These are phyloP conservation scores for Neopestalotiopsis sp. DNA, from an alignment of 2,329 filamentous ascomycete genomes.

Conservation along the genomic window DNA sequence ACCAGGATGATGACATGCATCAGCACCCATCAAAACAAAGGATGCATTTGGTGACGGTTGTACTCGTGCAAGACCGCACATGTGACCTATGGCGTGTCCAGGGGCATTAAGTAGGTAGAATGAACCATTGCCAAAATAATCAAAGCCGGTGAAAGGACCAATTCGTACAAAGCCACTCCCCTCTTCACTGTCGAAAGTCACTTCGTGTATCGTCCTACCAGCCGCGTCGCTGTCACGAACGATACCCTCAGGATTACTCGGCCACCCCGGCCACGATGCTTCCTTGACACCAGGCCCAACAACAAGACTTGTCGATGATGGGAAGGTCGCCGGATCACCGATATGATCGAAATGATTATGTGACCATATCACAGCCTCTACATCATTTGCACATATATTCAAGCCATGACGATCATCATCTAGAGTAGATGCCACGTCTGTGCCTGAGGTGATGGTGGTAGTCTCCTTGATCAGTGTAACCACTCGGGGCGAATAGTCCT, in stretches of 20 bases:
- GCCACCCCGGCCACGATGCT: slow-evolving; percentile 26
- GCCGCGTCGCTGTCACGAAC: slow-evolving; percentile 30
- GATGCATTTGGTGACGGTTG: slow-evolving; percentile 15
- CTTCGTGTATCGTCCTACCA: slow-evolving; percentile 30
- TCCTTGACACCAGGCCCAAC: slow-evolving; percentile 39
- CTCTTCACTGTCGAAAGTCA: slow-evolving; percentile 28
- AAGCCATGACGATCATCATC: slow-evolving; percentile 18
- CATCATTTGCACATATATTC: not conserved
- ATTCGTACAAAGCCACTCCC: slow-evolving; percentile 11
- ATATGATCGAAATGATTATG: slow-evolving; percentile 52
- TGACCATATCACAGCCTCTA: slow-evolving; percentile 44
- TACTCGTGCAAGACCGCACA: slow-evolving; percentile 43
- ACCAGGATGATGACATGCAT: no score
- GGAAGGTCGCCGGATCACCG: slow-evolving; percentile 52
- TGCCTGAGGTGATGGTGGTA: not conserved
- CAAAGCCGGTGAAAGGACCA: slow-evolving; percentile 35
- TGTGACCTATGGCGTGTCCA: slow-evolving; percentile 39
- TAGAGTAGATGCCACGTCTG: slow-evolving; percentile 20
- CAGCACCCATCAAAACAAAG: no score
- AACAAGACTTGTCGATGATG: slow-evolving; percentile 47
- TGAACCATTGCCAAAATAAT: slow-evolving; percentile 42
- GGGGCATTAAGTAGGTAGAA: slow-evolving; percentile 42
- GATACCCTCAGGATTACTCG: slow-evolving; percentile 21
- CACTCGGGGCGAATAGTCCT: slow-evolving; percentile 24
- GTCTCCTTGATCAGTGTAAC: slow-evolving; percentile 19